Evolutionary conservation across 371 early-diverging fungal genomes (phyloP).

Genomic region (Nematocida displodere): DNA sequence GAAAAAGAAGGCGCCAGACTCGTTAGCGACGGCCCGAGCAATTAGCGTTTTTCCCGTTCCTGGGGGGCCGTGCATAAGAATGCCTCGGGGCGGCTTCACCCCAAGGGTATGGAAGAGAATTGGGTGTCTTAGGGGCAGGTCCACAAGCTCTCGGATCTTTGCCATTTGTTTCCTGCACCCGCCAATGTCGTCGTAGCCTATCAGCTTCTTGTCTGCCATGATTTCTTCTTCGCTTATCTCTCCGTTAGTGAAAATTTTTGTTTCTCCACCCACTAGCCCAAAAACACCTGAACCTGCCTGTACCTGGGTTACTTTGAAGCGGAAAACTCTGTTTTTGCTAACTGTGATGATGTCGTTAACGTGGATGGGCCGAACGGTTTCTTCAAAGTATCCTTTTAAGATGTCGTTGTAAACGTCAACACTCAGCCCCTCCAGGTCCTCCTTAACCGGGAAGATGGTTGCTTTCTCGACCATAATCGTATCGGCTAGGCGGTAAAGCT

Average conservation of each 20-base stretch:
- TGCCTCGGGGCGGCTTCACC: slow-evolving; percentile 94
- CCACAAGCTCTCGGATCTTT: slow-evolving; percentile 95
- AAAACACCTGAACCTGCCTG: slow-evolving; percentile 40
- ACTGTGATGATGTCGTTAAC: slow-evolving; percentile 68
- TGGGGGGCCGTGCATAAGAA: slow-evolving; percentile 89
- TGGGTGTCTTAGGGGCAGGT: slow-evolving; percentile 93
- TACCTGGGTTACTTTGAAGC: slow-evolving; percentile 93
- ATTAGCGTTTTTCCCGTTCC: slow-evolving; percentile 94
- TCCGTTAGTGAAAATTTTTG: slow-evolving; percentile 91
- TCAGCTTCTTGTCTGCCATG: slow-evolving; percentile 83
- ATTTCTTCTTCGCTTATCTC: slow-evolving; percentile 94
- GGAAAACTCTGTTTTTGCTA: slow-evolving; percentile 87
- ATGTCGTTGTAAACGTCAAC: slow-evolving; percentile 86
- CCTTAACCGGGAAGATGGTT: slow-evolving; percentile 91
- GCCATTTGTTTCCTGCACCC: slow-evolving; percentile 97
- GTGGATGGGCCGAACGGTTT: slow-evolving; percentile 41
- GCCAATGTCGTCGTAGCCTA: slow-evolving; percentile 98
- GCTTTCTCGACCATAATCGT: slow-evolving; percentile 87
- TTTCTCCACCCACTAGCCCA: slow-evolving; percentile 74
- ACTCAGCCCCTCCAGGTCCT: slow-evolving; percentile 88
- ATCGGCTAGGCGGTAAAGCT: slow-evolving; percentile 77
- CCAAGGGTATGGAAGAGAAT: slow-evolving; percentile 93
- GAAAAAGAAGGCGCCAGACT: slow-evolving; percentile 88
- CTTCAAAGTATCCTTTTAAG: slow-evolving; percentile 47
- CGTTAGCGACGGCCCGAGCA: slow-evolving; percentile 86